Base-by-base conservation (phyloP, 352 stramenopile genomes). In the Phytophthora chlamydospora region DNA sequence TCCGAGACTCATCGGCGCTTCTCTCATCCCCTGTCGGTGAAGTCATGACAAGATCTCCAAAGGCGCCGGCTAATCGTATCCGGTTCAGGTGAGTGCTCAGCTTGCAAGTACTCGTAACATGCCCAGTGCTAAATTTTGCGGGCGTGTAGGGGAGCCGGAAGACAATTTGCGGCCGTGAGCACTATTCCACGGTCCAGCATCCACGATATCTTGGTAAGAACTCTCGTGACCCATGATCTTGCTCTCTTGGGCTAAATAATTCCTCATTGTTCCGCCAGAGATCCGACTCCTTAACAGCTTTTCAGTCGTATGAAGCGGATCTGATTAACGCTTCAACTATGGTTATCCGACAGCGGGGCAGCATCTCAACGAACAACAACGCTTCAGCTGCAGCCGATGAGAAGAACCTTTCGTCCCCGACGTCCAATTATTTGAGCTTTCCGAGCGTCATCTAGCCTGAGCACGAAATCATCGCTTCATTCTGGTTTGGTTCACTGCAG, bases 291-390 rank as follows among this genome's bases (percentile, higher is more conserved):
- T 36, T 68, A 16, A 64, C 66, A 21, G 51, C 64, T 24, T 59
- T 70, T 42, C 58, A 72, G 9, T 68, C 71, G 5, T 88, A 89
- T 47, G 73, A 89, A 31, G 66, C 75, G 6, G 75, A 84, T 31
- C 54, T 91, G 10, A 74, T 91, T 35, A 83, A 78, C 27, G 66
- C 82, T 6, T 88, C 79, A 10, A 62, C 77, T 0, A 88, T 89
- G 42, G 39, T 83, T 10, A 73, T 91, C 14, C 70, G 71, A 2
- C 75, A 85, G 36, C 77, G 80, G 0, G 43, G 55, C 9, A 74
- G 36, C 27, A 65, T 49, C 10, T 58, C 71, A 38, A 47, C 44
- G 24, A 68, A 14, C 52, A 64, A 73, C 41, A 75, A 69, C 31
- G 34, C 34, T 1, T 46, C 43, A 21, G 13, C 53, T 32, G 21